Conservation (phyloP, 2,329 filamentous ascomycete species). For the Samsoniella hepiali region DNA sequence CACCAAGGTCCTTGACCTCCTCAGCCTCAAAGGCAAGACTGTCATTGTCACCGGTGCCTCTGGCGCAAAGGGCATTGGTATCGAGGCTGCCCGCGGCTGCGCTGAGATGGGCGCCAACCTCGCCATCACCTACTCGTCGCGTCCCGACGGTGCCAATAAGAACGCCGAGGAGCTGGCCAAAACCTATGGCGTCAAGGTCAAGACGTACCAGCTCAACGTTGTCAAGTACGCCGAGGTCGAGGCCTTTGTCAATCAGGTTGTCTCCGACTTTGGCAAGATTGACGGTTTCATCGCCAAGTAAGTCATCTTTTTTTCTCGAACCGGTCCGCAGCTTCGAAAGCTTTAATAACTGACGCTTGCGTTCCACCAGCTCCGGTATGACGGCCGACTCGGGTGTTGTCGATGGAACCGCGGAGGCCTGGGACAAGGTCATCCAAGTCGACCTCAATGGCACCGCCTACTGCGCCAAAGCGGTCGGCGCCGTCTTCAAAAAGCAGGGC, state of each 20-base stretch:
- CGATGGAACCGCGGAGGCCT: conserved; percentile 64
- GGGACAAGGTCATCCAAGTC: conserved; percentile 60
- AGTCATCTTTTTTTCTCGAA: conserved; percentile 31
- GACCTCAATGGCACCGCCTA: conserved; percentile 67
- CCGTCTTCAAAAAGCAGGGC: conserved; percentile 61
- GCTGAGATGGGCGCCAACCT: conserved; percentile 70
- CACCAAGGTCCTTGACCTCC: conserved; percentile 59
- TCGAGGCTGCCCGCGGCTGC: conserved; percentile 64
- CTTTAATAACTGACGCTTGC: conserved; percentile 6
- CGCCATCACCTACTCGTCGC: conserved; percentile 69
- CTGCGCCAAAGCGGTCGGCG: conserved; percentile 62
- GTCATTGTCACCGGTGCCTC: conserved; percentile 69
- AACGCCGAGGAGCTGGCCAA: conserved; percentile 62
- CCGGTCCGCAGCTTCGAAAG: not conserved
- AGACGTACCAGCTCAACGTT: conserved; percentile 59
- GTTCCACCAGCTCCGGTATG: conserved; percentile 52
- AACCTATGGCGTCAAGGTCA: conserved; percentile 65
- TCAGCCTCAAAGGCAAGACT: conserved; percentile 71
- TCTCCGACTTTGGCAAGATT: conserved; percentile 69
- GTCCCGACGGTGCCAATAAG: conserved; percentile 64
- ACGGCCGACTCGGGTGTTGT: conserved; percentile 67
- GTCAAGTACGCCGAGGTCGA: conserved; percentile 50
- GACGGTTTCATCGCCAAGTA: conserved; percentile 75
- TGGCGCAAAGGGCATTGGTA: conserved; percentile 67
- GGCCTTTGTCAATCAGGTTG: conserved; percentile 58